Evolutionary conservation across 129 eudicot species (phyloP), one percentile per base, ranked within the genome.

Genomic region (Solidago caesia): DNA sequence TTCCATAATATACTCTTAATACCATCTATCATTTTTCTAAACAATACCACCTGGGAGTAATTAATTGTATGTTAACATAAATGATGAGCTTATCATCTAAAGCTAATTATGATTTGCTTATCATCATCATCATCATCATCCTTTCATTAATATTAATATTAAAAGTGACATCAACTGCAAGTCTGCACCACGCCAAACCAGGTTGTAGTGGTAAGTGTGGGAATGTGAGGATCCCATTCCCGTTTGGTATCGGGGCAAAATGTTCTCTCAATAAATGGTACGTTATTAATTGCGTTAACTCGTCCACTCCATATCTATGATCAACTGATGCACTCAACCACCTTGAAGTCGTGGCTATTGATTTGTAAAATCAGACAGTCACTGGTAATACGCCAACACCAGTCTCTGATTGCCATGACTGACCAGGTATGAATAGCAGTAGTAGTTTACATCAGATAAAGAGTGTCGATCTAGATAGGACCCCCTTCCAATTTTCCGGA

Each of bases 181-280:
- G 27, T 29, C 51, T 10, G 7, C 33, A 4, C 3, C 52, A 71
- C 25, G 8, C 75, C 25, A 71, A 5, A 12, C n/a, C 51, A 8
- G 64, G 75, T 1, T 71, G 75, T 39, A 16, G 2, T 12, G 49
- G 13, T 21, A 52, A 2, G 64, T 71, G 79, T 26, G 71, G 70
- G 42, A 48, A 69, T 0, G 75, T 77, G 14, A 29, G 4, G 51
- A 69, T 77, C 59, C 75, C 75, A 10, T 77, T 45, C 70, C 81
- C 81, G 13, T 77, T 77, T 27, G 81, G 81, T 14, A 44, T 77
- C 3, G 39, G 39, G 1, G 39, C 39, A 29, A 2, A 29, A 1
- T 29, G 39, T 29, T 1, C 39, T 29, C 2, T 29, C 39, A 29
- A 29, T 2, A 2, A 29, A 29, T 29, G 39, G 39, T 29, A 42